A percentile compares a stretch with the other conserved stretches of the same genome.
Conservation (phyloP, 768 basidiomycete genomes). For the Suillus alpinus region DNA sequence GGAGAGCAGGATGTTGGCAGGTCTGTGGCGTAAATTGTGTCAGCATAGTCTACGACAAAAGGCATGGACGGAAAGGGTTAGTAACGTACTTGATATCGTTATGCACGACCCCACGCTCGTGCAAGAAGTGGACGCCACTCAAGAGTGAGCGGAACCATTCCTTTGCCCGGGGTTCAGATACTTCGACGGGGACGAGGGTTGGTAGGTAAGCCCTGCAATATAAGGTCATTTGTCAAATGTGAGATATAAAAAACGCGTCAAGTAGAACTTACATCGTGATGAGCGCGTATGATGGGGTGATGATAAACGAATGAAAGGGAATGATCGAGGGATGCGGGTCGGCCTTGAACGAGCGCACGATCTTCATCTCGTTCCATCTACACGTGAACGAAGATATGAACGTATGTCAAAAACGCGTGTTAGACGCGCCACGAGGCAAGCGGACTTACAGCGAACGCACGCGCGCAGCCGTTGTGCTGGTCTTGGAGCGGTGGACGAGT, state of each 20-base stretch:
- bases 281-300: slow-evolving; percentile 85
- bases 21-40: slow-evolving; percentile 41
- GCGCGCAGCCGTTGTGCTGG: slow-evolving; percentile 82
- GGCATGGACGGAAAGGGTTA: too few relatives aligned
- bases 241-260: slow-evolving; percentile 5
- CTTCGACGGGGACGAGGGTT: slow-evolving; percentile 84
- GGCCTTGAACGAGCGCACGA: slow-evolving; percentile 77
- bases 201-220: slow-evolving; percentile 77
- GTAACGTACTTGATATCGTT: slow-evolving; percentile 86
- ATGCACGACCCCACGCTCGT: slow-evolving; percentile 80
- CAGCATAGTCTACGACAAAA: not conserved
- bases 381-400: not conserved
- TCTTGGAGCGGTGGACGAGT: slow-evolving; percentile 82
- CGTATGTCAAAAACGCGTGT: not conserved
- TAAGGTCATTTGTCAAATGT: slow-evolving; percentile 6
- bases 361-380: slow-evolving; percentile 99
- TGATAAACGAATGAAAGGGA: slow-evolving; percentile 90
- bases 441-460: slow-evolving; percentile 77
- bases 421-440: not conserved
- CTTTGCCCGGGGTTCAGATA: slow-evolving; percentile 73
- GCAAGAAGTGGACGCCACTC: slow-evolving; percentile 81
- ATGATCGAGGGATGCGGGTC: slow-evolving; percentile 92
- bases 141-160: slow-evolving; percentile 82
- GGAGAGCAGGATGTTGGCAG: slow-evolving; percentile 90
- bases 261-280: slow-evolving; percentile 76